Conservation (phyloP, 176 grass and related monocot genomes). For the Avena atlantica region DNA sequence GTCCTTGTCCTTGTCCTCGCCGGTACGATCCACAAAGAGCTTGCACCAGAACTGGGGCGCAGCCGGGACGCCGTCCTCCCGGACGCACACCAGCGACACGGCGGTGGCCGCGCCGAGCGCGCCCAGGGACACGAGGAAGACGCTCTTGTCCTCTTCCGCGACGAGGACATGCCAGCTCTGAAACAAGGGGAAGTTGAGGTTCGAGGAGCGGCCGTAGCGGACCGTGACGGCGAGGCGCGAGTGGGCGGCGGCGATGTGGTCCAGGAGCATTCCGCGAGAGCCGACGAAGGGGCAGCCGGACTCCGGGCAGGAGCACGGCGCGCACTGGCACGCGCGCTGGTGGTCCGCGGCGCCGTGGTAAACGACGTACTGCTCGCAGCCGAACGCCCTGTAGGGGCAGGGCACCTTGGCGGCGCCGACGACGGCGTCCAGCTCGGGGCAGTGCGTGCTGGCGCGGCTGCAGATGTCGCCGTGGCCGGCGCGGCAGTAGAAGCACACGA, state of each 20-base stretch:
- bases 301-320: slow-evolving; percentile 33
- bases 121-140: too few relatives aligned
- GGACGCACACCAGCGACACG: too few relatives aligned
- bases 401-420: neutral
- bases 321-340: neutral
- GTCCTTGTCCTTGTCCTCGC: too few relatives aligned
- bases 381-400: neutral
- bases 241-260: slow-evolving; percentile 15
- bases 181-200: too few relatives aligned
- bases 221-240: neutral
- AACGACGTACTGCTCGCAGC: neutral
- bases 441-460: neutral
- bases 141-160: too few relatives aligned
- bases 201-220: too few relatives aligned
- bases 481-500: slow-evolving; percentile 24
- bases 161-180: too few relatives aligned
- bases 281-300: slow-evolving; percentile 6
- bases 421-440: slow-evolving; percentile 6
- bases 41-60: too few relatives aligned
- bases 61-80: too few relatives aligned
- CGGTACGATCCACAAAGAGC: too few relatives aligned
- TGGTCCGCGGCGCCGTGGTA: slow-evolving; percentile 13
- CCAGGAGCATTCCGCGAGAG: neutral
- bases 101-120: too few relatives aligned
- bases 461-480: neutral